Evolutionary conservation across 169 alveolate species (phyloP).

Genomic region (Cryptosporidium baileyi): DNA sequence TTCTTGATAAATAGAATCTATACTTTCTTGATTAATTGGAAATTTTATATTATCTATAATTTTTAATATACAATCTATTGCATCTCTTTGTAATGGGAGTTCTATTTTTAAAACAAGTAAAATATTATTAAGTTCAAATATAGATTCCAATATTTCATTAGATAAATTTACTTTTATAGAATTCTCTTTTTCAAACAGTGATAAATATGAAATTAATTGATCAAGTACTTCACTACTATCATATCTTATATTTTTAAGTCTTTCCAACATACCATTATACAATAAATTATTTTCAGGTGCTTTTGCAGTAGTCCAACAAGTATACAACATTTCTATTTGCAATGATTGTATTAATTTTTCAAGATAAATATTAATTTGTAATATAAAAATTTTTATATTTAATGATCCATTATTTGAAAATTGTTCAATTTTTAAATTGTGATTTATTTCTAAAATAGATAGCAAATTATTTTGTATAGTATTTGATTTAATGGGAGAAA

Average conservation of each 20-base stretch:
- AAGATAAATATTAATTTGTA: neutral
- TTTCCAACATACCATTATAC: neutral
- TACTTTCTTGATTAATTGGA: no score
- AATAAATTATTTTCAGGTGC: slow-evolving; percentile 7
- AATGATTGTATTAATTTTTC: slow-evolving; percentile 19
- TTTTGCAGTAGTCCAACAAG: slow-evolving; percentile 62
- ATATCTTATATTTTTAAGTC: neutral
- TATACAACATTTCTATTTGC: slow-evolving; percentile 45
- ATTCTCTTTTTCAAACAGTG: neutral
- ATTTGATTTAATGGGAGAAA: no score
- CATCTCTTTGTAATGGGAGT: slow-evolving; percentile 60
- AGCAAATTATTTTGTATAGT: no score
- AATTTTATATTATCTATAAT: slow-evolving; percentile 5
- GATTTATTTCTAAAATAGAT: neutral
- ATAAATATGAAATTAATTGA: neutral
- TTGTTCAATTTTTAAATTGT: neutral
- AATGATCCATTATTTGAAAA: no score
- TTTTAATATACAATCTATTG: slow-evolving; percentile 41
- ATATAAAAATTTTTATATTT: no score
- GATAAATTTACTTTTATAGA: neutral
- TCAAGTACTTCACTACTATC: neutral
- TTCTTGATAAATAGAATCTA: neutral
- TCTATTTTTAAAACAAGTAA: neutral
- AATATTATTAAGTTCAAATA: neutral
- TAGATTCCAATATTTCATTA: neutral